Conservation (phyloP, 2,329 filamentous ascomycete genomes). For the Madurella fahalii region DNA sequence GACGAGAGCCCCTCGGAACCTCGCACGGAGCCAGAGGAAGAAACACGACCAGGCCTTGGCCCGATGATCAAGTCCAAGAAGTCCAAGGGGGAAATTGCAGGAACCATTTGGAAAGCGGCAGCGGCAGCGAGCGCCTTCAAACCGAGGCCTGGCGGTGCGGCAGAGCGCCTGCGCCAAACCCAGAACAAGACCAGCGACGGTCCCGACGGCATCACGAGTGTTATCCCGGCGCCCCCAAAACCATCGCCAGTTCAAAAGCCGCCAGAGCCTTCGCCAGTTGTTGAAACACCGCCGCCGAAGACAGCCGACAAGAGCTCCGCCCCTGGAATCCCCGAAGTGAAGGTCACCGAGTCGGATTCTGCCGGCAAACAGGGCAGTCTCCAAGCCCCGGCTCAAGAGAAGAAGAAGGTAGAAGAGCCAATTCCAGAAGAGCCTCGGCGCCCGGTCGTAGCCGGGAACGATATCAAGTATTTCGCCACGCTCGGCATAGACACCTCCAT, state of each 20-base stretch:
- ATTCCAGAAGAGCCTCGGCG: conserved; percentile 51
- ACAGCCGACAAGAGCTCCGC: conserved; percentile 29
- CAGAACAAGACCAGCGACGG: conserved; percentile 57
- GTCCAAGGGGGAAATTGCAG: conserved; percentile 68
- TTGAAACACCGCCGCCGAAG: conserved; percentile 32
- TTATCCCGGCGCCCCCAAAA: conserved; percentile 72
- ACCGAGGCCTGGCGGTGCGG: conserved; percentile 81
- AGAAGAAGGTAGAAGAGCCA: conserved; percentile 29
- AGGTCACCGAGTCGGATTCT: conserved; percentile 49
- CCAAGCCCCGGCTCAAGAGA: conserved; percentile 31
- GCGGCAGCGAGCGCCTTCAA: conserved; percentile 71
- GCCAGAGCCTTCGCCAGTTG: conserved; percentile 31
- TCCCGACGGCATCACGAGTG: conserved; percentile 83
- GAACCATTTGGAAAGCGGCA: conserved; percentile 75
- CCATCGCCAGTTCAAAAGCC: conserved; percentile 38
- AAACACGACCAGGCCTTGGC: conserved; percentile 68
- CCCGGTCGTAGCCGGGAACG: conserved; percentile 65
- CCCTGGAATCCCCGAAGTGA: conserved; percentile 53
- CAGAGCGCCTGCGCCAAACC: conserved; percentile 67
- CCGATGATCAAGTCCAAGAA: conserved; percentile 86
- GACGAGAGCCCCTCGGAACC: conserved; percentile 29
- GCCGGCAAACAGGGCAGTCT: conserved; percentile 37
- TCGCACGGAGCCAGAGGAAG: conserved; percentile 38
- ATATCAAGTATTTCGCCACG: conserved; percentile 70
- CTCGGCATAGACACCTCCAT: conserved; percentile 73